These are phyloP conservation scores for Hordeum marinum DNA, from an alignment of 176 grass and related monocot genomes.

Conservation along the genomic window DNA sequence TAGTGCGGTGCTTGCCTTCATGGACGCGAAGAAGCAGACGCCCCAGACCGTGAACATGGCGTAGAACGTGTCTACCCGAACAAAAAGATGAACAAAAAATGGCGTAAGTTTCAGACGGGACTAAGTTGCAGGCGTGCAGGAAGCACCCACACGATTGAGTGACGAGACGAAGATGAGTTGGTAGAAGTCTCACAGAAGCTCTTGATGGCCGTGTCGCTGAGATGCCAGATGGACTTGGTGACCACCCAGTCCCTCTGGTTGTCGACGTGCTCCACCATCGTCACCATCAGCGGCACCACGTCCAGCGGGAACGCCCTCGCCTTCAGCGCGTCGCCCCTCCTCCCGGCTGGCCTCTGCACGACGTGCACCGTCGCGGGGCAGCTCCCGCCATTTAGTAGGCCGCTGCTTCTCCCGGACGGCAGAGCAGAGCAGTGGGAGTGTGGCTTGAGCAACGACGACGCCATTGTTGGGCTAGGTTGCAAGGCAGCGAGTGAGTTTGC, in stretches of 20 bases:
- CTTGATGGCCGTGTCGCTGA: conserved; percentile 70
- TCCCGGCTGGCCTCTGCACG: conserved; percentile 12
- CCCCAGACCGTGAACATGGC: conserved; percentile 91
- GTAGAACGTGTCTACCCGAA: conserved; percentile 61
- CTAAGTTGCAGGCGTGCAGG: background rate
- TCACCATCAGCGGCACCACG: conserved; percentile 71
- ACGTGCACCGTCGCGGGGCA: conserved; percentile 3
- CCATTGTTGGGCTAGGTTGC: conserved; percentile 43
- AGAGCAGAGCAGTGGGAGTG: conserved; percentile 34
- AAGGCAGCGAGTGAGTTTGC: background rate
- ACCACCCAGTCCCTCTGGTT: conserved; percentile 68
- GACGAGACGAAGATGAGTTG: background rate
- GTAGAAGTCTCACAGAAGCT: conserved; percentile 64
- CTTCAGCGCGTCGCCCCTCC: conserved; percentile 28
- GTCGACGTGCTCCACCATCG: conserved; percentile 77
- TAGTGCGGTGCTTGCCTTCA: conserved; percentile 43
- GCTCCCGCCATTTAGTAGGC: conserved; percentile 10
- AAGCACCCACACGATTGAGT: background rate
- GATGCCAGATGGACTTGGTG: conserved; percentile 83
- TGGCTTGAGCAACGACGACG: conserved; percentile 43
- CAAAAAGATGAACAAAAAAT: background rate
- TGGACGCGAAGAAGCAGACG: conserved; percentile 81
- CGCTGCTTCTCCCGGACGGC: background rate
- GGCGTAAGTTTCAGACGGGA: background rate
- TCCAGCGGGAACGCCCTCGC: conserved; percentile 59